Conservation (phyloP, 1,284 basidiomycete genomes). For the Irpex sp. region DNA sequence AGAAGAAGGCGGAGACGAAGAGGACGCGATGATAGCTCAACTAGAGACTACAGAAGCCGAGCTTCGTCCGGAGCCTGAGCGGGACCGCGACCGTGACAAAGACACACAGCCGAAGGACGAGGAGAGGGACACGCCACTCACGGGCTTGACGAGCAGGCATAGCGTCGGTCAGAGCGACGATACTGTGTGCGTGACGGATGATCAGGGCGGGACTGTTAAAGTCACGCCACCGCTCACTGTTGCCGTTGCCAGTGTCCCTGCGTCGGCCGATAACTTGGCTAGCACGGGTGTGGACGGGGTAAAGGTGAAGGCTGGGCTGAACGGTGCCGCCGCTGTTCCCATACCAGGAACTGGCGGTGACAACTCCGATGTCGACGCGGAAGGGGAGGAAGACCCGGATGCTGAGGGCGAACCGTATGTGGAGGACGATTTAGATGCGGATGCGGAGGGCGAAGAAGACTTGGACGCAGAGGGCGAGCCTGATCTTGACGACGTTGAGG, state of each 20-base stretch:
- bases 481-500: slow-evolving; percentile 23
- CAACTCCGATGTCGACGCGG: slow-evolving; percentile 26
- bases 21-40: not conserved
- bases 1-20: not conserved
- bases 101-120: slow-evolving; percentile 29
- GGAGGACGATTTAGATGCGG: slow-evolving; percentile 24
- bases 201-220: slow-evolving; percentile 15
- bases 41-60: not conserved
- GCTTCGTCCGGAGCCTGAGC: not conserved
- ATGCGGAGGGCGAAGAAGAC: slow-evolving; percentile 38
- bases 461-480: slow-evolving; percentile 30
- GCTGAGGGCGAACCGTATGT: slow-evolving; percentile 30
- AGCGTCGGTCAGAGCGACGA: slow-evolving; percentile 54
- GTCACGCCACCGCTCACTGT: slow-evolving; percentile 13
- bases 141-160: slow-evolving; percentile 46
- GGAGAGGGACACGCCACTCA: slow-evolving; percentile 49
- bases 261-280: slow-evolving; percentile 10
- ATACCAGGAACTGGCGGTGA: slow-evolving; percentile 5
- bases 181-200: slow-evolving; percentile 36
- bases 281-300: not conserved
- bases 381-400: slow-evolving; percentile 27
- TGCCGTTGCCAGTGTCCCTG: slow-evolving; percentile 1
- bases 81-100: not conserved
- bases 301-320: not conserved
- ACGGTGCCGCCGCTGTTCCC: not conserved